Conservation (phyloP, 139 green algal genomes). For the Chlamydomonas eustigma region DNA sequence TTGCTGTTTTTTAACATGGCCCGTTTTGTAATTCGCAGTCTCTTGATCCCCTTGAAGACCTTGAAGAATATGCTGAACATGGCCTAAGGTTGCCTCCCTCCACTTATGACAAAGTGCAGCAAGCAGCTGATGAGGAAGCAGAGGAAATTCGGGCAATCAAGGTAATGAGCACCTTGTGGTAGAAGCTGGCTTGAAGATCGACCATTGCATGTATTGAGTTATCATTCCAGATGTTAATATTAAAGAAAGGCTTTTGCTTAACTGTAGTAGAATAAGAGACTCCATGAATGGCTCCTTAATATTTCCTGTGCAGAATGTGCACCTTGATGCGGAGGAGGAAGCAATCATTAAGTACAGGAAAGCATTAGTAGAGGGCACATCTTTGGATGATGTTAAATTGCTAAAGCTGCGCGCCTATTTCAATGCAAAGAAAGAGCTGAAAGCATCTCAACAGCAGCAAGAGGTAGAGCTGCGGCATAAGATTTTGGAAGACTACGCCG, state of each 20-base stretch:
- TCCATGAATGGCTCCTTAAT: neutral
- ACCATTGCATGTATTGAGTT: too few species aligned
- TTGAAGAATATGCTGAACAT: constrained; percentile 7
- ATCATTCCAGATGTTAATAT: neutral
- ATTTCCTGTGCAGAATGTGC: neutral
- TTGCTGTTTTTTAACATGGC: too few species aligned
- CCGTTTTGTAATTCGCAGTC: constrained; percentile 13
- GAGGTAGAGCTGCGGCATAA: neutral
- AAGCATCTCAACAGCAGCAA: neutral
- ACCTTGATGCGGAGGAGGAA: constrained; percentile 2
- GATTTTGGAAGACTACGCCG: constrained; percentile 6
- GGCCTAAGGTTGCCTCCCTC: neutral
- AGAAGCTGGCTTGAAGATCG: too few species aligned
- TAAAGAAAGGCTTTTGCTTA: too few species aligned
- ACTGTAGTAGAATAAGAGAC: neutral
- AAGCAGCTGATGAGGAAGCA: neutral
- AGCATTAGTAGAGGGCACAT: constrained; percentile 5
- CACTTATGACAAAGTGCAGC: neutral
- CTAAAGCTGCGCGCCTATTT: constrained; percentile 20
- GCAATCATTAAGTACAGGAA: neutral
- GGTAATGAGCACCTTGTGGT: too few species aligned
- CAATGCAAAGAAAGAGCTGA: neutral
- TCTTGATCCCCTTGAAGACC: constrained; percentile 12
- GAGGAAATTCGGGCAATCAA: neutral
- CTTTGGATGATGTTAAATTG: constrained; percentile 14